These are phyloP conservation scores for Inonotus hispidus DNA, from an alignment of 1,284 basidiomycete species.

Conservation along the genomic window DNA sequence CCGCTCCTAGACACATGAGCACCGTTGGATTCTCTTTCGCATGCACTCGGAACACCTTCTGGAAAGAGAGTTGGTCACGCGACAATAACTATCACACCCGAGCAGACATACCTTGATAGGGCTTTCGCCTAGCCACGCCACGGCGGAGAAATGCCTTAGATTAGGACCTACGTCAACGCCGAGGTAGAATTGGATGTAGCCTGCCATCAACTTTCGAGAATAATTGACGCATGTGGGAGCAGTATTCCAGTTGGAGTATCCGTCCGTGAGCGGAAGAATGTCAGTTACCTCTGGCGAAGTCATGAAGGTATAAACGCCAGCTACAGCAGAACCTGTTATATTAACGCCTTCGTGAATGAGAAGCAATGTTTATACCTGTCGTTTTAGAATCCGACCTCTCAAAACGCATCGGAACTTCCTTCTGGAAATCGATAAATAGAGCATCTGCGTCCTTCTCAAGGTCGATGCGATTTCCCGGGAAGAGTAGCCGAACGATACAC, in stretches of 20 bases:
- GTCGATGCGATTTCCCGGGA: slow-evolving; percentile 5
- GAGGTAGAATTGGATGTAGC: background rate
- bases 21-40: slow-evolving; percentile 4
- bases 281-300: background rate
- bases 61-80: background rate
- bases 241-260: background rate
- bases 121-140: slow-evolving; percentile 11
- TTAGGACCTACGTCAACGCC: background rate
- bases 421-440: slow-evolving; percentile 11
- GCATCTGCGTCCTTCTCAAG: slow-evolving; percentile 8
- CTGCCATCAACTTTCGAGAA: background rate
- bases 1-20: slow-evolving; percentile 15
- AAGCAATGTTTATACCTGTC: background rate
- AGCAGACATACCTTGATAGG: slow-evolving; percentile 6
- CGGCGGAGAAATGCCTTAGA: background rate
- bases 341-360: background rate
- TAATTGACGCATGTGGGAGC: background rate
- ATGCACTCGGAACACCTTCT: slow-evolving; percentile 1
- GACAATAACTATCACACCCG: background rate
- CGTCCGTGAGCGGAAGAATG: background rate
- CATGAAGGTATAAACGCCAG: background rate
- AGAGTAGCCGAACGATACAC: slow-evolving; percentile 1
- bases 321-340: background rate
- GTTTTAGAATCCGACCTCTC: background rate
- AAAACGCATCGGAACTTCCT: background rate